Base-by-base conservation (phyloP, 345 rosid genomes). In the Lumnitzera racemosa region DNA sequence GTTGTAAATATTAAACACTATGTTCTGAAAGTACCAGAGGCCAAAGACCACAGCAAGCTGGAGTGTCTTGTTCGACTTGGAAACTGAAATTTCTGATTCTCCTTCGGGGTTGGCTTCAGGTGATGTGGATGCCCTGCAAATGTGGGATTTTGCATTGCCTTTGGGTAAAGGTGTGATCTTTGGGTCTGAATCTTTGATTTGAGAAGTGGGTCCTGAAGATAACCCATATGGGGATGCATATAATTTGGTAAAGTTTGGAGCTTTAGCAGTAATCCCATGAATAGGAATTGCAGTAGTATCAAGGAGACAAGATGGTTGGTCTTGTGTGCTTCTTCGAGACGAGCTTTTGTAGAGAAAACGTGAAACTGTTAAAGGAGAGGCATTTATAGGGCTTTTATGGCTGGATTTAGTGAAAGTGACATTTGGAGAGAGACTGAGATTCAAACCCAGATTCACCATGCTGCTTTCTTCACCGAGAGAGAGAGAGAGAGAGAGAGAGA, bases 1-100 rank as follows among this genome's bases (percentile, higher is more conserved):
- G 81, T 89, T 92, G 82, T 82, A 92, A 74, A 92, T 85, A 75
- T 89, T 92, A 76, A 92, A 92, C 67, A 92, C 88, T 48, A 92
- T 81, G 82, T 89, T 92, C 46, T 92, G 98, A 55, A 87, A 81
- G 73, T 89, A 91, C 96, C 96, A 89, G 51, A 89, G 78, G 62
- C 96, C 98, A 58, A 91, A 87, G 13, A 89, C 83, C 11, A 87
- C 47, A 0, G 72, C 96, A 47, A 91, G 86, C 70, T 91, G 85
- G 31, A 83, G 72, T 11, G 61, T 87, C 79, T 84, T 75, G 57
- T 47, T 78, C 2, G 76, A 62, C 61, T 79, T 75, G 53, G 75
- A 53, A 61, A 20, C 68, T 6, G 25, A 65, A 9, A 47, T 58
- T 17, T 13, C 67, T 1, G 49, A 48, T 36, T 73, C 87, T 43